Base-by-base conservation (phyloP, 1,284 basidiomycete genomes). In the Butyriboletus pseudospeciosus region DNA sequence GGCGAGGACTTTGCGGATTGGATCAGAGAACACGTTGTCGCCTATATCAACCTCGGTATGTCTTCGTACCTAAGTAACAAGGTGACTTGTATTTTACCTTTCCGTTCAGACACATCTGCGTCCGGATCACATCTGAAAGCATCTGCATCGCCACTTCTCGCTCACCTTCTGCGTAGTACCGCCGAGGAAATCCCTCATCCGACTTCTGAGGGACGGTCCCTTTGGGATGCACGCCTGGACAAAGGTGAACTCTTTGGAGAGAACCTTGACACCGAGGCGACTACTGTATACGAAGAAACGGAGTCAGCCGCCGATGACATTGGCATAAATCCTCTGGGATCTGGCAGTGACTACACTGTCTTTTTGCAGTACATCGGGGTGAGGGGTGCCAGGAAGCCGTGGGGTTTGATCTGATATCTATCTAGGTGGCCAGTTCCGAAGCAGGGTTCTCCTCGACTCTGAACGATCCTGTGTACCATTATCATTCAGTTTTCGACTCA, bases 1-100 rank as follows among this genome's bases (percentile, higher is more conserved):
- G 85, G 84, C 13, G 91, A 92, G 66, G 89, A 92, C 68, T 93
- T 91, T 64, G 72, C 81, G 4, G 76, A 81, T n/a, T 92, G 84
- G 82, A 79, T 92, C 49, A 70, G 75, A 52, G 71, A 79, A 47
- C 77, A 90, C 58, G 84, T 86, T 20, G 88, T 90, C 20, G 80
- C 86, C 2, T 94, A 94, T 69, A 72, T 92, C 55, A 94, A 94
- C 70, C 69, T 85, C 25, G 85, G 81, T 80, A 60, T 44, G 76
- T 64, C 58, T n/a, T 17, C n/a, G 8, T 41, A 7, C 23, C 14
- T 41, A 32, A 36, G 14, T 26, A 35, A 38, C 12, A 8, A 46
- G 32, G 40, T 41, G 20, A 37, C 30, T 38, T 35, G n/a, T 8
- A 38, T 44, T 49, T 62, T 47, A 59, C 53, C 36, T 37, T 51